Evolutionary conservation across 1,139 yeast species (phyloP).

Genomic region (Hyphopichia buzzinii): DNA sequence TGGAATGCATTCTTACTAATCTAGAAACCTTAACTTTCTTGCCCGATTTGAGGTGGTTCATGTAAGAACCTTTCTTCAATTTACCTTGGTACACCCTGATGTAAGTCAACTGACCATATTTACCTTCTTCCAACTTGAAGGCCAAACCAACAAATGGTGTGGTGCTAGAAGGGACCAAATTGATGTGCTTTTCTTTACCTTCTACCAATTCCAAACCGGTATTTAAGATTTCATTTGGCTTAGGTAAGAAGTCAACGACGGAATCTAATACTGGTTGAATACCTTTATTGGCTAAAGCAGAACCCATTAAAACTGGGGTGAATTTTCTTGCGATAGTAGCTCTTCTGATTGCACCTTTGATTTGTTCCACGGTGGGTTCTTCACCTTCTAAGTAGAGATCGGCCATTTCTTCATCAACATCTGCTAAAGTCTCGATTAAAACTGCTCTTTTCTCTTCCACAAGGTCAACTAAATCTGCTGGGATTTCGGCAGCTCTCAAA

Average conservation of each 20-base stretch:
- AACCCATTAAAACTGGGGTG: conserved; percentile 98
- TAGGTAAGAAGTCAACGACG: conserved; percentile 92
- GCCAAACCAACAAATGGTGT: conserved; percentile 95
- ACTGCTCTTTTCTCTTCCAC: conserved; percentile 82
- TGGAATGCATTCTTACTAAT: conserved; percentile 97
- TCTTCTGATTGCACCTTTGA: conserved; percentile 85
- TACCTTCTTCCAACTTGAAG: conserved; percentile 96
- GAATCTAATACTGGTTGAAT: conserved; percentile 94
- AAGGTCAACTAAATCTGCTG: conserved; percentile 68
- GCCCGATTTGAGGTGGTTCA: conserved; percentile 87
- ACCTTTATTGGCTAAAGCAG: conserved; percentile 95
- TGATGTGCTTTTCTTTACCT: conserved; percentile 59
- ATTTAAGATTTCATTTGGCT: conserved; percentile 90
- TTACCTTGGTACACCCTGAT: conserved; percentile 96
- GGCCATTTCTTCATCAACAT: conserved; percentile 96
- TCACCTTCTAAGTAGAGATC: conserved; percentile 87
- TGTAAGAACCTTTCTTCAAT: conserved; percentile 84
- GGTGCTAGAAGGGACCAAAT: conserved; percentile 67
- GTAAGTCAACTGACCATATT: conserved; percentile 95
- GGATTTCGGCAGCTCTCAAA: conserved; percentile 60
- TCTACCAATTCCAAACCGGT: conserved; percentile 75
- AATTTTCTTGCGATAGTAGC: conserved; percentile 95
- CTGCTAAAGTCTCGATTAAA: conserved; percentile 91
- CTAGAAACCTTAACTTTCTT: conserved; percentile 94
- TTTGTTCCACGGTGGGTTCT: conserved; percentile 81